Percentiles rank a stretch among this genome's conserved stretches.
These are phyloP conservation scores for Sambucus nigra DNA, from an alignment of 129 eudicot species.

Conservation along the genomic window DNA sequence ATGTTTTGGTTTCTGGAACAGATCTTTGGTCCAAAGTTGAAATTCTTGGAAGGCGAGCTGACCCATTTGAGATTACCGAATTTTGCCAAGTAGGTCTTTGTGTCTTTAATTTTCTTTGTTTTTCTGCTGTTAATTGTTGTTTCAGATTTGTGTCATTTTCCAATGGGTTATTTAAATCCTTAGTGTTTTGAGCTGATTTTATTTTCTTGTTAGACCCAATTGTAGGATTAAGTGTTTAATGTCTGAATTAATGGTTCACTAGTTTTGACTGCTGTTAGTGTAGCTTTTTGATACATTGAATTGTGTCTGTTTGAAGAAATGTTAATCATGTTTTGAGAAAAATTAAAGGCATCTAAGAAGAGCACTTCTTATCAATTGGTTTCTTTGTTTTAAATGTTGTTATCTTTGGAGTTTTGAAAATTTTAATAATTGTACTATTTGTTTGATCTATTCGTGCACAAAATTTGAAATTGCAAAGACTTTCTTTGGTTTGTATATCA, in stretches of 20 bases:
- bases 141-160: background rate
- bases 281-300: background rate
- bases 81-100: slow-evolving; percentile 28
- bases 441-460: background rate
- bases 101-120: background rate
- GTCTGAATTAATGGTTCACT: background rate
- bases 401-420: too few species aligned
- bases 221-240: background rate
- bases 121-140: background rate
- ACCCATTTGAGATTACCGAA: slow-evolving; percentile 29
- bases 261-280: background rate
- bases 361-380: background rate
- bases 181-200: background rate
- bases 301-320: slow-evolving; percentile 1
- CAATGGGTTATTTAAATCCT: background rate
- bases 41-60: slow-evolving; percentile 37
- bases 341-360: background rate
- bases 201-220: background rate
- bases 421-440: too few species aligned
- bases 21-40: slow-evolving; percentile 60
- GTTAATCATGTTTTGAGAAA: background rate
- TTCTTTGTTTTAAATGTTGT: background rate
- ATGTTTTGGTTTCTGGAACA: slow-evolving; percentile 17
- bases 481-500: background rate
- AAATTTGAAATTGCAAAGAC: background rate